These are phyloP conservation scores for Extremus antarcticus DNA, from an alignment of 495 filamentous ascomycete species.

Conservation along the genomic window DNA sequence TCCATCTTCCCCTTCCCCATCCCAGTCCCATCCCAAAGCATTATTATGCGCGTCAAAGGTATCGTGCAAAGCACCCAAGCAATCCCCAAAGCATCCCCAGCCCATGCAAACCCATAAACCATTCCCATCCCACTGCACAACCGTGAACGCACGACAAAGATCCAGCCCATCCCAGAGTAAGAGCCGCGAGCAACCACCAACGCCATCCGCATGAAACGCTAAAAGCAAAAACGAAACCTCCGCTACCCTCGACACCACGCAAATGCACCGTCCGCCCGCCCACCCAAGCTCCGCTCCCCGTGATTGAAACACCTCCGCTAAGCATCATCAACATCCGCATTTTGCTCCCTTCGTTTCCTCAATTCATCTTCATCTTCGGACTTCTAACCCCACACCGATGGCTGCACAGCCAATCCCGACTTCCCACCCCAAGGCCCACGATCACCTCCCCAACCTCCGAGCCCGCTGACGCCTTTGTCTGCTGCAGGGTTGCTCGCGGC, in stretches of 20 bases:
- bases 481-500: conserved; percentile 45
- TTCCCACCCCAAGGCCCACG: conserved; percentile 27
- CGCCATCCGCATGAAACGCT: conserved; percentile 1
- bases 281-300: neutral
- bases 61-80: neutral
- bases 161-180: too few species aligned
- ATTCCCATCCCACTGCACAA: neutral
- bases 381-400: conserved; percentile 32
- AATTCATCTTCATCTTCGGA: neutral
- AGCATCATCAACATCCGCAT: neutral
- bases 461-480: conserved; percentile 25
- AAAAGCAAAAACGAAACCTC: neutral
- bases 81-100: neutral
- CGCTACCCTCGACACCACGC: neutral
- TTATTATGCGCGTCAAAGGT: neutral
- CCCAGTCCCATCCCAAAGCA: neutral
- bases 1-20: neutral
- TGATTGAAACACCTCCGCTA: conserved; percentile 1
- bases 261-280: conserved; percentile 1
- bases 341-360: neutral
- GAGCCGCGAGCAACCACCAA: neutral
- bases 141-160: neutral
- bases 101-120: neutral
- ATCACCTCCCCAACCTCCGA: conserved; percentile 29
- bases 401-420: conserved; percentile 32